Evolutionary conservation across 495 filamentous ascomycete species (phyloP).

Genomic region (Rhypophila decipiens): DNA sequence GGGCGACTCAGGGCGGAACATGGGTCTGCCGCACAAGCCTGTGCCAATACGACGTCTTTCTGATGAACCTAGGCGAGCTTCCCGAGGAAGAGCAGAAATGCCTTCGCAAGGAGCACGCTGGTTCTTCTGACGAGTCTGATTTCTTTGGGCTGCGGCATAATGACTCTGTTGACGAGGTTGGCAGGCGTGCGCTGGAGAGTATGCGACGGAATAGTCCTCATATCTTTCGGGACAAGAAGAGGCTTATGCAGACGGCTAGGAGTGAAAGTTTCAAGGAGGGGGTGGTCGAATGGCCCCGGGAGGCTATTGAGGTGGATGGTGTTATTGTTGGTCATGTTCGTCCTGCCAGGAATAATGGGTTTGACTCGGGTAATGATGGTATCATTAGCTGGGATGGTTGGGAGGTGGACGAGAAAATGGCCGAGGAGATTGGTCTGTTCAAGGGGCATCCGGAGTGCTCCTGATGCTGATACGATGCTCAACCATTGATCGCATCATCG

Average conservation of each 20-base stretch:
- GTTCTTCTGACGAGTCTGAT: no score
- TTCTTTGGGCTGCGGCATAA: conserved; percentile 62
- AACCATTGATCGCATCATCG: no score
- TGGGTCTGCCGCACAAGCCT: conserved; percentile 55
- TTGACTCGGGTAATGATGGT: no score
- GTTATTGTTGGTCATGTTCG: conserved; percentile 48
- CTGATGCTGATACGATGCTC: no score
- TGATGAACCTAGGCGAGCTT: conserved; percentile 59
- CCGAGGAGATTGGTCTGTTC: not conserved
- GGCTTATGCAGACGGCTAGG: conserved; percentile 40
- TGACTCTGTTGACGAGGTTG: conserved; percentile 69
- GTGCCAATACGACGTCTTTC: conserved; percentile 61
- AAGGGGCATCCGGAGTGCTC: no score
- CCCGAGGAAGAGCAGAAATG: conserved; percentile 48
- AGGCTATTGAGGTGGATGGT: conserved; percentile 46
- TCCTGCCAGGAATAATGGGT: conserved; percentile 52
- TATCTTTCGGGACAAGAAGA: conserved; percentile 31
- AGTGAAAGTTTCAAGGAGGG: conserved; percentile 44
- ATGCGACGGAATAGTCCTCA: conserved; percentile 50
- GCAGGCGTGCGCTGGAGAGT: conserved; percentile 55
- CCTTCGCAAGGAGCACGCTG: conserved; percentile 47
- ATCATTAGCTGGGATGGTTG: conserved; percentile 44
- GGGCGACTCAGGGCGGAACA: conserved; percentile 56
- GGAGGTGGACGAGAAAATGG: conserved; percentile 33
- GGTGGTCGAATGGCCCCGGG: conserved; percentile 45